Base-by-base conservation (phyloP, 148 eudicot species). In the Fagopyrum esculentum region DNA sequence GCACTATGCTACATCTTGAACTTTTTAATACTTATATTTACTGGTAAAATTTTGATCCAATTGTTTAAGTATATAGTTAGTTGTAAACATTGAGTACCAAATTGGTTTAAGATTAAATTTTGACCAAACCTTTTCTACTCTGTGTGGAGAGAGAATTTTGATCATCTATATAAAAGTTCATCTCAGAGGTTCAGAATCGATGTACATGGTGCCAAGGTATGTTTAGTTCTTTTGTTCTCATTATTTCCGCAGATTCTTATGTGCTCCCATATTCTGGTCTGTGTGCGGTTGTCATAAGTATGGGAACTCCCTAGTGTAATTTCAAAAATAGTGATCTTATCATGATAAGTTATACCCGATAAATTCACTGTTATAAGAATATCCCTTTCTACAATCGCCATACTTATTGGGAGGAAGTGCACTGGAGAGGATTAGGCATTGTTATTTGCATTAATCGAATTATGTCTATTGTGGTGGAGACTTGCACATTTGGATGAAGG, bases 181-280 rank as follows among this genome's bases (percentile, higher is more conserved):
- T 96, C 99, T 54, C 99, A 92, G 82, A 89, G 90, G 69, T 91
- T 96, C 78, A 89, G 99, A 83, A 93, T 96, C 74, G 99, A 93
- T 68, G 99, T 96, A 43, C 99, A 92, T 88, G 99, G 99, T 76
- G 96, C 99, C 73, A 96, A 96, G 83, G 99, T 96, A 89, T 75
- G 91, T 51, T 13, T 75, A n/a, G 15, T 44, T 57, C 29, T 6
- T 57, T 57, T 6, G 29, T 57, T 19, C 29, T 57, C 26, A 57
- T 4, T 57, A 16, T 57, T 57, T 57, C 3, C 19, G 9, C 30
- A 6, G 29, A 57, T 57, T 57, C 30, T 17, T 57, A 19, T n/a
- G 63, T 57, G 30, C 30, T 3, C 30, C 61, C 29, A 19, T 57
- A 29, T 57, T 19, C 1, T 57, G 19, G 63, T 19, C 35, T 17